Conservation (phyloP, 148 eudicot genomes). For the Selenicereus undatus region DNA sequence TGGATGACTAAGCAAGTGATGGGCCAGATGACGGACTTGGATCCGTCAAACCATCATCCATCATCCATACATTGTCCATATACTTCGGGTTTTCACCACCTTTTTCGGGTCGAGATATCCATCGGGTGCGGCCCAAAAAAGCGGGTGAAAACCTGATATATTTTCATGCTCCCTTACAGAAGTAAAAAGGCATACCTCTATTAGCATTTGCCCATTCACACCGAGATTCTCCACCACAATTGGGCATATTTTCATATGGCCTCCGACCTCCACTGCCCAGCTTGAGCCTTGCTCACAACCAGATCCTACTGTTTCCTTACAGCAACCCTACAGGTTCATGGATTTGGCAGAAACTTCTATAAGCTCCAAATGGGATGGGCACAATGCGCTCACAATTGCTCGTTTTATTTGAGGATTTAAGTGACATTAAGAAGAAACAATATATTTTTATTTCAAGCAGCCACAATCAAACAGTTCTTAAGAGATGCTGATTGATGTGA, state of each 20-base stretch:
- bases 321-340: slow-evolving; percentile 45
- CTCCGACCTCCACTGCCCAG: slow-evolving; percentile 95
- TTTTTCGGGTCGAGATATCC: too few species aligned
- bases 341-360: slow-evolving; percentile 15
- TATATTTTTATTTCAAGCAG: background rate
- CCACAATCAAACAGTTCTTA: background rate
- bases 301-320: slow-evolving; percentile 50
- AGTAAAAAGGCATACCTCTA: slow-evolving; percentile 47
- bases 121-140: too few species aligned
- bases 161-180: background rate
- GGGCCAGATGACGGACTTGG: too few species aligned
- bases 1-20: too few species aligned
- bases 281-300: slow-evolving; percentile 78
- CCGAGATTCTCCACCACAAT: slow-evolving; percentile 73
- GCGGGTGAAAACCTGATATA: too few species aligned
- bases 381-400: background rate
- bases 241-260: slow-evolving; percentile 65
- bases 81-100: too few species aligned
- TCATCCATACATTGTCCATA: too few species aligned
- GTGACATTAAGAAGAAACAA: background rate
- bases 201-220: slow-evolving; percentile 68
- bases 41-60: too few species aligned
- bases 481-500: too few species aligned
- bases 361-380: background rate
- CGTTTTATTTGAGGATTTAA: background rate